Evolutionary conservation across 2,329 filamentous ascomycete genomes (phyloP), one percentile per base, ranked within the genome.

Genomic region (Zalaria sp.): DNA sequence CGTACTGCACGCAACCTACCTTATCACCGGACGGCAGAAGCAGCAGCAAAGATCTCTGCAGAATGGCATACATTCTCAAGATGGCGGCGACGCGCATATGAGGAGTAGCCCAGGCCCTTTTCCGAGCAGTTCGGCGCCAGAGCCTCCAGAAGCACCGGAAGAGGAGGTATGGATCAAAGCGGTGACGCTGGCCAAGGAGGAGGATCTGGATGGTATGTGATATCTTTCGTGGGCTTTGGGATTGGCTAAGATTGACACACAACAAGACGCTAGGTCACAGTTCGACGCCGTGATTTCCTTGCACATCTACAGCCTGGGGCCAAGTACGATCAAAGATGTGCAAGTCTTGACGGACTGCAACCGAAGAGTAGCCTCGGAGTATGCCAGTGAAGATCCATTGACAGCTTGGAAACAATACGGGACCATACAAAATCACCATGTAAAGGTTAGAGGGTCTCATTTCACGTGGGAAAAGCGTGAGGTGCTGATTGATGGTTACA

Each of bases 1-100:
- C 25, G 80, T 77, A 26, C 69, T 95, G n/a, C 77, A 93, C 63
- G 91, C 89, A 36, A 95, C 87, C n/a, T 98, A 95, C 62, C 67
- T 95, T 38, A 58, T 98, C 37, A 82, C 79, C 39, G 91, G 89
- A 34, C 73, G 67, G 25, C 81, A 75, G 53, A 18, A 35, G n/a
- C 18, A 45, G 32, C 8, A 5, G 25, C 11, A 8, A n/a, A 26
- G 29, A 5, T 11, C n/a, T 5, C 38, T 38, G 25, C 35, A 27
- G 7, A 70, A 68, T 49, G 65, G 60, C 25, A 47, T 51, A 37
- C 53, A 58, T 28, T 56, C 55, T 25, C 64, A 69, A 31, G 71
- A 81, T 51, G 74, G 67, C n/a, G 80, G 83, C 40, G 75, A 86
- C 43, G 77, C 80, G 36, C 63, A 68, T 46, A 79, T 81, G 70